These are phyloP conservation scores for Beauveria pseudobassiana DNA, from an alignment of 2,329 filamentous ascomycete species.

Conservation along the genomic window DNA sequence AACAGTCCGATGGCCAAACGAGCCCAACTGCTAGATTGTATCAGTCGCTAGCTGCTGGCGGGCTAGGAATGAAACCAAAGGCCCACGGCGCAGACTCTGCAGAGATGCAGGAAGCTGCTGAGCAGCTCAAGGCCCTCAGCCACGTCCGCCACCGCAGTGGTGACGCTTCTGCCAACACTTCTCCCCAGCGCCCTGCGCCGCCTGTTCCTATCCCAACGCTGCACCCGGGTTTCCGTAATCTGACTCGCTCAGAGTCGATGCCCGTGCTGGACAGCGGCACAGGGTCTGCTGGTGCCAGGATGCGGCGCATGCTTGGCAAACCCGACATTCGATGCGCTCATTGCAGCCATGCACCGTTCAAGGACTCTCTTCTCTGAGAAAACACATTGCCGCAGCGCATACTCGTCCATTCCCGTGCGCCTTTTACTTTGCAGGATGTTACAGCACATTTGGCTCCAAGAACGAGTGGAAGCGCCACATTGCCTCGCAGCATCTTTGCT, in stretches of 20 bases:
- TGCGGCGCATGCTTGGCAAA: conserved; percentile 43
- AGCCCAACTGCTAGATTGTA: conserved; percentile 15
- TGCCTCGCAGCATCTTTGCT: conserved; percentile 75
- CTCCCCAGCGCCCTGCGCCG: conserved; percentile 6
- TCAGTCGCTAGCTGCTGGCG: conserved; percentile 3
- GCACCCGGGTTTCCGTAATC: neutral
- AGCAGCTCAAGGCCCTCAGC: conserved; percentile 58
- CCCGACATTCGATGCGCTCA: conserved; percentile 54
- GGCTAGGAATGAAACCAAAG: conserved; percentile 23
- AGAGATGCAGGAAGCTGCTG: conserved; percentile 61
- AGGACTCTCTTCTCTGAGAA: conserved; percentile 57
- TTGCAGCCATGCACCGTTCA: conserved; percentile 59
- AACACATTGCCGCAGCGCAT: conserved; percentile 61
- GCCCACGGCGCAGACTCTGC: conserved; percentile 47
- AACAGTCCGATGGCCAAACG: conserved; percentile 16
- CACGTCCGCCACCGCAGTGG: conserved; percentile 52
- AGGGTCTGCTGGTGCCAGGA: conserved; percentile 34
- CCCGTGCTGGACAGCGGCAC: conserved; percentile 17
- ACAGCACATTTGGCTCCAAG: conserved; percentile 79
- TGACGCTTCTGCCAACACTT: conserved; percentile 23
- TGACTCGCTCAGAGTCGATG: conserved; percentile 12
- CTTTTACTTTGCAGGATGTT: conserved; percentile 77
- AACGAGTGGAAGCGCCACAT: conserved; percentile 99
- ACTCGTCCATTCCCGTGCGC: conserved; percentile 76
- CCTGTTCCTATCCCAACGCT: conserved; percentile 8